These are phyloP conservation scores for Hypoxylon trugodes DNA, from an alignment of 495 filamentous ascomycete species.

Conservation along the genomic window DNA sequence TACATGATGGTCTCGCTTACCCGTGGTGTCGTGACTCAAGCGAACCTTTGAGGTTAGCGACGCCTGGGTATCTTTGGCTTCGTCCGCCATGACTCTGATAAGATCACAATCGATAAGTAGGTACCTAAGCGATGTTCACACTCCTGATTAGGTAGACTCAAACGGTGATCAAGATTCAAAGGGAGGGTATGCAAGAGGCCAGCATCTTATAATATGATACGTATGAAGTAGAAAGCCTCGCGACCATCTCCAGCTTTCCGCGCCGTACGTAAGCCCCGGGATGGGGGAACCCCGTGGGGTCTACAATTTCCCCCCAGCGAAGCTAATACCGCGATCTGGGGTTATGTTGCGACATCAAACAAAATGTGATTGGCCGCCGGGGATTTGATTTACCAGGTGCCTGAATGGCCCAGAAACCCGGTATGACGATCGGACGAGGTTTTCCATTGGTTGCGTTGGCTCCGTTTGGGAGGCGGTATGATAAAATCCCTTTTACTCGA, in stretches of 20 bases:
- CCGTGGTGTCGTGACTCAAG: slow-evolving; percentile 20
- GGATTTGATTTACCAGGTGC: slow-evolving; percentile 16
- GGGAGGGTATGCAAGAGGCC: background rate
- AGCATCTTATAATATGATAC: slow-evolving; percentile 19
- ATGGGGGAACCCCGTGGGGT: slow-evolving; percentile 28
- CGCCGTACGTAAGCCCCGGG: slow-evolving; percentile 9
- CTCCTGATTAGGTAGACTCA: background rate
- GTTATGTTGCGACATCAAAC: slow-evolving; percentile 14
- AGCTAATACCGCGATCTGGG: slow-evolving; percentile 11
- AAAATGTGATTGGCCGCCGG: slow-evolving; percentile 10
- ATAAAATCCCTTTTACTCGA: slow-evolving; percentile 26
- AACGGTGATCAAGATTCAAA: background rate
- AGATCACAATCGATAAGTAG: background rate
- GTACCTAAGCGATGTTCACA: too few relatives aligned
- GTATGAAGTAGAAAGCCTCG: background rate
- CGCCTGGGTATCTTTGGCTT: slow-evolving; percentile 1
- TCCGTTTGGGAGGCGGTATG: slow-evolving; percentile 11
- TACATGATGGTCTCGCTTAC: background rate
- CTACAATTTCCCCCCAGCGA: background rate
- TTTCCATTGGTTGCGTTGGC: background rate
- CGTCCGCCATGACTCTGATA: slow-evolving; percentile 17
- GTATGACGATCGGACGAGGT: background rate
- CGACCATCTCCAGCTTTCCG: slow-evolving; percentile 16
- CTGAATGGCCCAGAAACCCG: background rate
- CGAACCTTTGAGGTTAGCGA: slow-evolving; percentile 14